phyloP scores from a whole-genome alignment of 140 eudicot genomes.

The Ambrosia hybrid region DNA sequence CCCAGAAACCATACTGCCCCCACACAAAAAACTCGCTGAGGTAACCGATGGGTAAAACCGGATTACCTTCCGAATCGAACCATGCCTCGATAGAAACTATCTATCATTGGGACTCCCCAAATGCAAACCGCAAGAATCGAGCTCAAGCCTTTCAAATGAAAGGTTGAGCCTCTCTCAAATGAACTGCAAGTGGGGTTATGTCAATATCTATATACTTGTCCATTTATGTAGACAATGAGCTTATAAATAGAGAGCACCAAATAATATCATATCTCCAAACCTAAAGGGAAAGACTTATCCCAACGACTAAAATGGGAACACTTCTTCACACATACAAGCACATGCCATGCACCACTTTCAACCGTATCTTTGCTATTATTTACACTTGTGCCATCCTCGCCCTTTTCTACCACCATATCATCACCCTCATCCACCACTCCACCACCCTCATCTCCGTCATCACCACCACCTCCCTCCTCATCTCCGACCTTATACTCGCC shows the following conservation, averaged over 20 bases:
- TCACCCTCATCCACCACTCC: constrained; percentile 41
- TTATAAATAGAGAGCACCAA: constrained; percentile 11
- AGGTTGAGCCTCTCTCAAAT: too few species aligned
- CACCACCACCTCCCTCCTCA: constrained; percentile 32
- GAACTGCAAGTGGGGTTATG: too few species aligned
- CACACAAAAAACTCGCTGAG: too few species aligned
- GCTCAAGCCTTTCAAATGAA: too few species aligned
- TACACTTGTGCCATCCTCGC: constrained; percentile 43
- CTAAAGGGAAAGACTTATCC: background rate
- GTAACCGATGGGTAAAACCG: too few species aligned
- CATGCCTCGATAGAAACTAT: too few species aligned
- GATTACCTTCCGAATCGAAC: too few species aligned
- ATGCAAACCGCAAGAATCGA: too few species aligned
- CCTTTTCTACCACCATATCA: constrained; percentile 45
- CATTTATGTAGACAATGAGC: background rate
- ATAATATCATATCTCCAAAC: constrained; percentile 8
- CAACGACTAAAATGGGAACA: constrained; percentile 2
- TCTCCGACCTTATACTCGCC: constrained; percentile 44
- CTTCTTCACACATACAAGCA: constrained; percentile 33
- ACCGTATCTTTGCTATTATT: constrained; percentile 42
- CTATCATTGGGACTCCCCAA: too few species aligned
- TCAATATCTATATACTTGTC: too few species aligned
- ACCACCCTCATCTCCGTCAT: constrained; percentile 27
- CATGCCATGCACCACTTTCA: constrained; percentile 31
- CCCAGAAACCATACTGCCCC: too few species aligned